A percentile compares a stretch with the other conserved stretches of the same genome.
phyloP scores from a whole-genome alignment of 305 asterid genomes.

The Fraxinus xanthoxyloides region DNA sequence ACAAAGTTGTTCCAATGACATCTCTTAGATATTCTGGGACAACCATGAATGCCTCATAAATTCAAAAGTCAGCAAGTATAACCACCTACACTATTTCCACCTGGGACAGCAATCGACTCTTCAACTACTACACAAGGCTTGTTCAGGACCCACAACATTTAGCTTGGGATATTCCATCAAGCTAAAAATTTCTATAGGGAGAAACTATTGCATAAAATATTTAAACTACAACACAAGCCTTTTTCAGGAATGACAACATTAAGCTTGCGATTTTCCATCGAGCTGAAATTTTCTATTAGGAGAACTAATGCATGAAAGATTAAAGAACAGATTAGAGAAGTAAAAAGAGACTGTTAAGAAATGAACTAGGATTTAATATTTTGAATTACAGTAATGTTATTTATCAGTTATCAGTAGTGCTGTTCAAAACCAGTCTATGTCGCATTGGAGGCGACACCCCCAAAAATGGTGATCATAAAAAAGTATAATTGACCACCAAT shows the following conservation, averaged over 20 bases:
- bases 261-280: neutral
- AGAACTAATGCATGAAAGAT: neutral
- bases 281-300: neutral
- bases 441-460: neutral
- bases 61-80: neutral
- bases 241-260: neutral
- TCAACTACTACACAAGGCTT: neutral
- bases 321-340: neutral
- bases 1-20: neutral
- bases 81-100: neutral
- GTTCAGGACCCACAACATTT: neutral
- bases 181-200: neutral
- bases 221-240: neutral
- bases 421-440: neutral
- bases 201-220: neutral
- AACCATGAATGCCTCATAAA: neutral
- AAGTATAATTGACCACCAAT: neutral
- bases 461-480: neutral
- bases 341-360: neutral
- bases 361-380: neutral
- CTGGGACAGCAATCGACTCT: neutral
- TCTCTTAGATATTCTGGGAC: neutral
- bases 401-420: neutral
- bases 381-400: neutral
- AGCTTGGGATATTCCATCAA: neutral